Conservation (phyloP, 176 grass and related monocot species). For the Luzula sylvatica region DNA sequence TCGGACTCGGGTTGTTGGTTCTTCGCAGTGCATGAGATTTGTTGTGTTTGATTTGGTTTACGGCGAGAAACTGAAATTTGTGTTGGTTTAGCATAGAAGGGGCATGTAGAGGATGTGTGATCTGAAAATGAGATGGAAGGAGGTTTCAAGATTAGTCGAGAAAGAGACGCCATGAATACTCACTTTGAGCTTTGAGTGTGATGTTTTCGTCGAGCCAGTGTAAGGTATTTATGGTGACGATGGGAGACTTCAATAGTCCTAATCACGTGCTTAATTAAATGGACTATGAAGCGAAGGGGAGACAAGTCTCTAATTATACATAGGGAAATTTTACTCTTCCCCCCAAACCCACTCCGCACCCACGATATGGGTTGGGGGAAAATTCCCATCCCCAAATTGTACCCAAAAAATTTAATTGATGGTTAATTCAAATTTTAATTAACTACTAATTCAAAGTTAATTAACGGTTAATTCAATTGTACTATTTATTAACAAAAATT, state of each 20-base stretch:
- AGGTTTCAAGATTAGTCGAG: conserved; percentile 5
- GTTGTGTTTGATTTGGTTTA: background rate
- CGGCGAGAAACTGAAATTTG: background rate
- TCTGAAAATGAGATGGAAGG: background rate
- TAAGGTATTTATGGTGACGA: background rate
- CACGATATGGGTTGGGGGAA: too few species aligned
- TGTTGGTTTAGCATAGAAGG: conserved; percentile 5
- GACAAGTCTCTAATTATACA: background rate
- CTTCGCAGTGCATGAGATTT: conserved; percentile 6
- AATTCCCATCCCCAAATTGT: too few species aligned
- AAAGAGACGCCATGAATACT: conserved; percentile 8
- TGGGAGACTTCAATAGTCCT: background rate
- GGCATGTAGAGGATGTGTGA: conserved; percentile 9
- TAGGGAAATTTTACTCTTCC: too few species aligned
- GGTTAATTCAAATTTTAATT: too few species aligned
- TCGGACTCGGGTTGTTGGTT: background rate
- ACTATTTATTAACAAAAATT: too few species aligned
- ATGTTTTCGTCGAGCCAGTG: background rate
- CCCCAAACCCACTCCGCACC: too few species aligned
- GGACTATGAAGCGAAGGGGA: background rate
- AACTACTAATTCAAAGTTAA: too few species aligned
- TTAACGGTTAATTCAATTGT: too few species aligned
- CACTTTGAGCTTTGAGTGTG: background rate
- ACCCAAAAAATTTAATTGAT: too few species aligned
- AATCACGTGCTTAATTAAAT: background rate